A percentile compares a stretch with the other conserved stretches of the same genome.
phyloP scores from a whole-genome alignment of 2,329 filamentous ascomycete species.

The Pestalotiopsis sp. region DNA sequence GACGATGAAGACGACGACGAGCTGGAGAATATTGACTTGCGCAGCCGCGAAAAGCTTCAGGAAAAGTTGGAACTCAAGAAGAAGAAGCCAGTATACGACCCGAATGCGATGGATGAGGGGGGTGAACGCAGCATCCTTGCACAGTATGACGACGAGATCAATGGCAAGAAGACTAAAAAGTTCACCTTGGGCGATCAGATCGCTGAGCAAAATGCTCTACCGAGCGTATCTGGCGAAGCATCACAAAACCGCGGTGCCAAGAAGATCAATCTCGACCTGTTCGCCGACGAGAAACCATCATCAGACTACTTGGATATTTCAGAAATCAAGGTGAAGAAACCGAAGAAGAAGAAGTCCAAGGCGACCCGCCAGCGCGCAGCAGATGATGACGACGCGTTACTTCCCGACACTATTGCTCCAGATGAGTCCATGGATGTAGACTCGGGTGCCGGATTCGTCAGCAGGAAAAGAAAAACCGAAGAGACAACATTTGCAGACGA shows the following conservation, averaged over 20 bases:
- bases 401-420: slow-evolving; percentile 37
- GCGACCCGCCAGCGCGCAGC: slow-evolving; percentile 69
- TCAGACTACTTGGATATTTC: slow-evolving; percentile 90
- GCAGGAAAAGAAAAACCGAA: slow-evolving; percentile 66
- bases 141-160: slow-evolving; percentile 95
- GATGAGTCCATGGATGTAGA: slow-evolving; percentile 78
- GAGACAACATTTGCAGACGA: slow-evolving; percentile 81
- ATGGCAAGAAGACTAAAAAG: slow-evolving; percentile 83
- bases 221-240: slow-evolving; percentile 56
- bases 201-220: slow-evolving; percentile 62
- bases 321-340: slow-evolving; percentile 91
- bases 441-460: slow-evolving; percentile 42
- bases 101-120: slow-evolving; percentile 70
- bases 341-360: slow-evolving; percentile 88
- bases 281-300: slow-evolving; percentile 63
- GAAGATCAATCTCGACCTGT: slow-evolving; percentile 71
- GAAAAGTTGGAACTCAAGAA: slow-evolving; percentile 87
- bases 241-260: slow-evolving; percentile 66
- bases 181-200: slow-evolving; percentile 87
- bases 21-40: slow-evolving; percentile 75
- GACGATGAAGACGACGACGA: slow-evolving; percentile 88
- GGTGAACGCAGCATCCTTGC: slow-evolving; percentile 72
- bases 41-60: slow-evolving; percentile 71
- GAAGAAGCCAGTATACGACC: slow-evolving; percentile 86
- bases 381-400: slow-evolving; percentile 65